Base-by-base conservation (phyloP, 306 rosid genomes). In the Albizia julibrissin region DNA sequence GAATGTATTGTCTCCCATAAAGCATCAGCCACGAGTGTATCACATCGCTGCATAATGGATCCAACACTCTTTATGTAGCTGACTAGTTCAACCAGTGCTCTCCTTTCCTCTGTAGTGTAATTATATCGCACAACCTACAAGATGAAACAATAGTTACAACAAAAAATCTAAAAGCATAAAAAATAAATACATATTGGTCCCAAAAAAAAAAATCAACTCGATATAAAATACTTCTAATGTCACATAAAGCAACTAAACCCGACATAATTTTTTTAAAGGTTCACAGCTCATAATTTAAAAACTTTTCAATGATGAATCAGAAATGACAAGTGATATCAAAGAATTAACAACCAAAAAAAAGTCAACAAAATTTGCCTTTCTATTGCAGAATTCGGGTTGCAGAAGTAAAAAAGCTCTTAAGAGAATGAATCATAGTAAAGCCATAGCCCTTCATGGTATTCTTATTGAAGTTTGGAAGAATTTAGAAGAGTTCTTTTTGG, bases 1-100 rank as follows among this genome's bases (percentile, higher is more conserved):
- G 99, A 90, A 86, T 95, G 99, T 85, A 95, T 88, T 75, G 99
- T 93, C 89, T 95, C 99, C 97, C 99, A 95, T 85, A 95, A 89
- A 85, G 99, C 98, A 86, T 95, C 99, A 40, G 99, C 97, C 75
- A 95, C 97, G 85, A 92, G 85, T 39, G 98, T 95, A 79, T 95
- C 98, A 67, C 92, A 90, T 62, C 89, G 91, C 80, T 95, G 99
- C 99, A 95, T 89, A 97, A 95, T 88, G 58, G 99, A 93, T 82
- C 98, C 99, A 76, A 93, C 85, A 84, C 97, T 95, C 92, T 95
- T 95, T 86, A 95, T 93, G 90, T 88, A 92, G 91, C 99, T 88
- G 85, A 92, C 96, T 81, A 95, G 92, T 86, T 95, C 99, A 61
- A 95, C 94, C 80, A 95, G 87, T 13, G 90, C 93, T 89, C 88